Evolutionary conservation across 2,329 filamentous ascomycete species (phyloP).

Genomic region (Xylariaceae sp.): DNA sequence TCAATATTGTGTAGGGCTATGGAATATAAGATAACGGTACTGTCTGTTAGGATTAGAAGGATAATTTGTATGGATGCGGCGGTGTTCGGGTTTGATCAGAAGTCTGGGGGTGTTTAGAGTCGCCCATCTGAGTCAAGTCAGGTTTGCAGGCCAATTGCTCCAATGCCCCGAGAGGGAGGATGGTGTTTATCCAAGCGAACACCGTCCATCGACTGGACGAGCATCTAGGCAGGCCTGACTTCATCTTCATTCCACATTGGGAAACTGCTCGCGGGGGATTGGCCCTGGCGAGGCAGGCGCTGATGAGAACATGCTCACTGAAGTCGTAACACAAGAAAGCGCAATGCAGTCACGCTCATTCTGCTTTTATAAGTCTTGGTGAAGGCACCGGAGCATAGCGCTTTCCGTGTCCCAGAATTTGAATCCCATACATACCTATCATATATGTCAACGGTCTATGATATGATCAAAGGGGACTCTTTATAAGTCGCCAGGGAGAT

Average conservation of each 20-base stretch:
- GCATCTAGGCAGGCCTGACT: slow-evolving; percentile 2
- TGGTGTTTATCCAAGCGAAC: not conserved
- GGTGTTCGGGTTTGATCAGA: not conserved
- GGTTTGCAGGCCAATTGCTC: not conserved
- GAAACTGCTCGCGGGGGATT: not conserved
- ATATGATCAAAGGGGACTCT: no score
- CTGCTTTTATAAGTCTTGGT: not conserved
- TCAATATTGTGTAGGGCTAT: slow-evolving; percentile 12
- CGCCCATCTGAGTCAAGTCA: not conserved
- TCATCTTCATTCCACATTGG: not conserved
- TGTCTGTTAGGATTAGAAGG: slow-evolving; percentile 4
- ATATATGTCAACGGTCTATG: no score
- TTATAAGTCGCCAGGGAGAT: no score
- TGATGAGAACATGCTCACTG: not conserved
- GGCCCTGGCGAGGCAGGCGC: not conserved
- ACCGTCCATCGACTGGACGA: not conserved
- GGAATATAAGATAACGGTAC: slow-evolving; percentile 1
- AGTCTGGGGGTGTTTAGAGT: not conserved
- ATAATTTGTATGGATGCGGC: not conserved
- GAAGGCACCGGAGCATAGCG: not conserved
- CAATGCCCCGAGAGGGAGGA: not conserved
- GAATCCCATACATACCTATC: no score
- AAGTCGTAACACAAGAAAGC: not conserved
- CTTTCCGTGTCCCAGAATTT: not conserved
- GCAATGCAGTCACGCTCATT: not conserved